Percentiles rank a stretch among this genome's conserved stretches.
Evolutionary conservation across 2,329 filamentous ascomycete species (phyloP).

Genomic region (Talaromyces sp.): DNA sequence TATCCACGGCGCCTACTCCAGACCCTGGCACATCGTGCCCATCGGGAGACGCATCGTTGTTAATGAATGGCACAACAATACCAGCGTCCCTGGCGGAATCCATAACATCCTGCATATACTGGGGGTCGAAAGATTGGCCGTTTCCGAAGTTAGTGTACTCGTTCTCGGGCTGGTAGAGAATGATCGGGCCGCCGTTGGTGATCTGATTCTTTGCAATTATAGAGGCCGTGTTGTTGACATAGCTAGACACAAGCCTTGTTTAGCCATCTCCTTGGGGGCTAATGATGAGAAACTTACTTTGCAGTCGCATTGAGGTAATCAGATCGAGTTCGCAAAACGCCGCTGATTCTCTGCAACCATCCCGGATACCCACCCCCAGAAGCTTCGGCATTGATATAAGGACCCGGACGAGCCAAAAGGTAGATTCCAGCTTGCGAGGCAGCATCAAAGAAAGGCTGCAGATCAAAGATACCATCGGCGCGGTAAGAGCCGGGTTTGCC

Average conservation of each 20-base stretch:
- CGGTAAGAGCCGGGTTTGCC: conserved; percentile 65
- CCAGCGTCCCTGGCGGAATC: conserved; percentile 64
- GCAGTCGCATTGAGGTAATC: conserved; percentile 63
- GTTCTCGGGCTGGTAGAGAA: conserved; percentile 76
- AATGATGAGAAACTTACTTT: conserved; percentile 40
- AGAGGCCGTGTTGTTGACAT: conserved; percentile 56
- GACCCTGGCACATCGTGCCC: conserved; percentile 63
- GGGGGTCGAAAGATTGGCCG: conserved; percentile 54
- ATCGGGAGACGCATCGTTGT: conserved; percentile 61
- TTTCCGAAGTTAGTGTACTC: conserved; percentile 60
- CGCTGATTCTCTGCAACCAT: conserved; percentile 68
- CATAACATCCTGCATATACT: conserved; percentile 67
- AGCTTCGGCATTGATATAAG: conserved; percentile 74
- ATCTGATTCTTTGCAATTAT: conserved; percentile 73
- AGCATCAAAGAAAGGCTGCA: conserved; percentile 71
- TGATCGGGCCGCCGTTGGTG: conserved; percentile 74
- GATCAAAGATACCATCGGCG: conserved; percentile 66
- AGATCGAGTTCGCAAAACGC: conserved; percentile 58
- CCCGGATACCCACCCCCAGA: conserved; percentile 75
- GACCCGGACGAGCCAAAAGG: conserved; percentile 65
- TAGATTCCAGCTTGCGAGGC: conserved; percentile 70
- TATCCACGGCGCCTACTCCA: conserved; percentile 53
- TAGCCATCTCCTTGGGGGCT: not conserved
- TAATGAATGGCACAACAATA: conserved; percentile 69
- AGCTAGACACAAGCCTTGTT: conserved; percentile 35